Evolutionary conservation across 164 flowering plant species (phyloP).

Genomic region (Houttuynia cordata): DNA sequence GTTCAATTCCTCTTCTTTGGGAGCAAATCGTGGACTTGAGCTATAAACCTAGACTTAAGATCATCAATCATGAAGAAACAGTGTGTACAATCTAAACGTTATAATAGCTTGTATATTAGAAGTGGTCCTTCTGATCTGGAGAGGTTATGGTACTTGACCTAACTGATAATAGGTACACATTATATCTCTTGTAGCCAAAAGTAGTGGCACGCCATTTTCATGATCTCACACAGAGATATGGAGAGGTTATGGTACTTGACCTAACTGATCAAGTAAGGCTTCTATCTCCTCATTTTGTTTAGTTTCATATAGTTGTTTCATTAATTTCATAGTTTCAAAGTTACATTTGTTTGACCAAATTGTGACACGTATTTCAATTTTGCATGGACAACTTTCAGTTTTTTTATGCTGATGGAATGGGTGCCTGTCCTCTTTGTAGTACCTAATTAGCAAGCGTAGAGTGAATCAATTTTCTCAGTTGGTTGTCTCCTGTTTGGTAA

Average conservation of each 20-base stretch:
- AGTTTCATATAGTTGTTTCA: no score
- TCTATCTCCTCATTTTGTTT: no score
- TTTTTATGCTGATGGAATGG: no score
- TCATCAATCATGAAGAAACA: constrained; percentile 62
- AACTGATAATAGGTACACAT: not conserved
- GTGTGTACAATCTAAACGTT: constrained; percentile 26
- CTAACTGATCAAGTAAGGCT: constrained; percentile 62
- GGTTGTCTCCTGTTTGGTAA: no score
- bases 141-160: no score
- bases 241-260: constrained; percentile 64
- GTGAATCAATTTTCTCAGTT: no score
- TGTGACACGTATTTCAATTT: no score
- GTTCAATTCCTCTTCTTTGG: constrained; percentile 98
- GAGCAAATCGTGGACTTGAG: constrained; percentile 99
- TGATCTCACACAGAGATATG: constrained; percentile 81
- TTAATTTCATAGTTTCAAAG: no score
- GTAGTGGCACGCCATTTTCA: constrained; percentile 83
- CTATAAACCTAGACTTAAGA: constrained; percentile 71
- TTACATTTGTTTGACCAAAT: no score
- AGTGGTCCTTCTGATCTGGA: not conserved
- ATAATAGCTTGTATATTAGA: not conserved
- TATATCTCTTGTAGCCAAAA: constrained; percentile 35
- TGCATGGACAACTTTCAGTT: no score
- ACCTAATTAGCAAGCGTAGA: no score
- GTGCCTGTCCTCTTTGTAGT: no score